Conservation (phyloP, 345 rosid species). For the Gossypium turneri region DNA sequence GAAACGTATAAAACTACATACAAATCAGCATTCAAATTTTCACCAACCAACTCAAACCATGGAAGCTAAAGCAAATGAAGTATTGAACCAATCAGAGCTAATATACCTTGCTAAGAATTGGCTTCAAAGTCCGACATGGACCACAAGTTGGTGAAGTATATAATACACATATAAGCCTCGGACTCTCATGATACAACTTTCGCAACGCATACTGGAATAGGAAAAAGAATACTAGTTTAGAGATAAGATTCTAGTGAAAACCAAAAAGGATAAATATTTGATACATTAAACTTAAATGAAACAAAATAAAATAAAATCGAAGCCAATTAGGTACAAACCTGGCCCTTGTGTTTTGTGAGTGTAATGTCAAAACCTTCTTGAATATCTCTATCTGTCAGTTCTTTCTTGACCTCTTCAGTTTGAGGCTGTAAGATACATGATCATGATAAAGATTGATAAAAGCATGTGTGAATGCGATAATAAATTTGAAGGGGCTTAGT, state of each 20-base stretch:
- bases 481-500: neutral
- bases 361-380: slow-evolving; percentile 81
- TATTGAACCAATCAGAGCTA: neutral
- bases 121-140: slow-evolving; percentile 95
- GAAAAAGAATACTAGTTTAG: slow-evolving; percentile 8
- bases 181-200: slow-evolving; percentile 91
- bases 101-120: slow-evolving; percentile 84
- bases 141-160: slow-evolving; percentile 95
- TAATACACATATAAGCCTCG: slow-evolving; percentile 76
- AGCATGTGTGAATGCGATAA: neutral
- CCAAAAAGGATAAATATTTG: neutral
- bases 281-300: neutral
- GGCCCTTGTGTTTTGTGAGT: slow-evolving; percentile 76
- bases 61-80: neutral
- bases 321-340: slow-evolving; percentile 42
- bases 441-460: neutral
- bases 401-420: slow-evolving; percentile 83
- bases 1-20: neutral
- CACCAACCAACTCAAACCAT: neutral
- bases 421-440: slow-evolving; percentile 53
- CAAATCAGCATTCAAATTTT: neutral
- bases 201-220: slow-evolving; percentile 77
- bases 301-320: neutral
- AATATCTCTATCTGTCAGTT: slow-evolving; percentile 74
- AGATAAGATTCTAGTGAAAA: slow-evolving; percentile 2